Base-by-base conservation (phyloP, 495 filamentous ascomycete genomes). In the Aspergillus olivimuriae region DNA sequence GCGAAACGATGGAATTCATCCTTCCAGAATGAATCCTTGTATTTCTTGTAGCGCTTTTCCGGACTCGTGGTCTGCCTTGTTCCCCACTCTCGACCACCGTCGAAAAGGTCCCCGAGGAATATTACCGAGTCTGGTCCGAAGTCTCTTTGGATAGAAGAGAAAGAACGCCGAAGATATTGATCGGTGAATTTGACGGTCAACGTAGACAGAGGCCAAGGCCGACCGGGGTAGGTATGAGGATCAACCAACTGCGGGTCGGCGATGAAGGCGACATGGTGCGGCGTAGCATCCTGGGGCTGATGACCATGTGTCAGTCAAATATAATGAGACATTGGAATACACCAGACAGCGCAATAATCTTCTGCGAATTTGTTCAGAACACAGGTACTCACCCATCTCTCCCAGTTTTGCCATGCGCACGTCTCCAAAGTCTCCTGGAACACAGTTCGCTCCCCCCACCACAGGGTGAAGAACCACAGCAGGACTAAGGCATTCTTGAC, bases 191-290 rank as follows among this genome's bases (percentile, higher is more conserved):
- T 65, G 24, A 90, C 74, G 0, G 91, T 96, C 36, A 92, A 59
- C 1, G 82, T 75, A 16, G 81, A 86, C 4, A 97, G 67, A 14
- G 87, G 84, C 87, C 90, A 92, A 30, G 92, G 92, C 31, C 94
- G 84, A 36, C 84, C 92, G 14, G 92, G 86, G 60, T 99, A 97
- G 11, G 89, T 92, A 59, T 99, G 92, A 21, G 91, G 87, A 65
- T 99, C 94, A 53, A 95, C 88, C 24, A 99, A 74, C 60, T 99
- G 94, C n/a, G 94, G 94, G 58, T 99, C 94, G 30, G 94, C 90
- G 44, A 99, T 71, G 54, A 99, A 83, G 39, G 84, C 77, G 43
- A 96, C 72, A 57, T 84, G 87, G 63, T 97, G 89, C 2, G 94
- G 94, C 19, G 71, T 76, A 15, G 89, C 87, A 48, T 69, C 77